Base-by-base conservation (phyloP, 1,139 yeast genomes). In the Yamadazyma oceani region DNA sequence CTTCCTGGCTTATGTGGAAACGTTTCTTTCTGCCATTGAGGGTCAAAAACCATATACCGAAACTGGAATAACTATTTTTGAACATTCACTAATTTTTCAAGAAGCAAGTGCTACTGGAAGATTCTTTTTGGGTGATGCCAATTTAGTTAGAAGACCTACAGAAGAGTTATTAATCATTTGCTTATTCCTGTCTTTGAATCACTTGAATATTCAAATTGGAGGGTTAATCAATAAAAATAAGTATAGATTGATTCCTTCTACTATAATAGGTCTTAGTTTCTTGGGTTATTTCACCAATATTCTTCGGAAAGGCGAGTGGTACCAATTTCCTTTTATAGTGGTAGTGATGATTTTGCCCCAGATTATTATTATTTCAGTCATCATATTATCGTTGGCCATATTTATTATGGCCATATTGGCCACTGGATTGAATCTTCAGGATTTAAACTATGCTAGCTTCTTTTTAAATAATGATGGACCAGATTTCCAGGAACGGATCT, bases 61-160 rank as follows among this genome's bases (percentile, higher is more conserved):
- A 46, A 73, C 84, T 8, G 89, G 89, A 0, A 65, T 84, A 47
- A 81, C 92, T 0, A 60, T 84, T 23, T 83, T 85, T 56, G 94
- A 85, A 52, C 83, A 80, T 51, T 82, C 89, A 1, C 58, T 83
- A 21, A 85, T 87, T 10, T 83, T 82, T 52, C 89, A 84, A 53
- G 90, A 83, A 50, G 79, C 75, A 22, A 80, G 80, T 49, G 64
- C 74, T n/a, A 59, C 69, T 16, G 60, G 59, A 1, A 60, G 60
- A 0, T 48, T 62, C 22, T 57, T 65, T 38, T 51, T 61, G 37
- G 59, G 61, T 11, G 51, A 55, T 36, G 45, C 53, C 9, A 48
- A 48, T 15, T 39, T 45, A 16, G 46, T 44, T 4, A 61, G 60
- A 26, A 53, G 69, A 15, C 82, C 87, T 7, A 67, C 80, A 0